Evolutionary conservation across 2,329 filamentous ascomycete genomes (phyloP).

Genomic region (Sclerotinia subarctica): DNA sequence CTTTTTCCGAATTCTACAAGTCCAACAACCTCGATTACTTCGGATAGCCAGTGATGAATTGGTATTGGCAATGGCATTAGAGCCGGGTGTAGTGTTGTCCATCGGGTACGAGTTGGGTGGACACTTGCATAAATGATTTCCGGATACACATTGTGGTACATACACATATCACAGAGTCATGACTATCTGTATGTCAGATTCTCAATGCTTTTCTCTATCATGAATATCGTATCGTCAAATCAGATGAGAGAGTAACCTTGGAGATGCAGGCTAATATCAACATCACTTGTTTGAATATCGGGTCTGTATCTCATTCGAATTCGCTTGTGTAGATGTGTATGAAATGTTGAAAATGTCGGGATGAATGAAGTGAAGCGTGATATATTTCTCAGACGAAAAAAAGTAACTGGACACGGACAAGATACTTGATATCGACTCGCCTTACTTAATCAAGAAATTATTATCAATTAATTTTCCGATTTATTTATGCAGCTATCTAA

Average conservation of each 20-base stretch:
- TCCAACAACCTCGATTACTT: conserved; percentile 54
- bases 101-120: background rate
- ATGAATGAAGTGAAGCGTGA: background rate
- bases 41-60: conserved; percentile 15
- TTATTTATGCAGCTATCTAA: background rate
- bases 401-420: conserved; percentile 13
- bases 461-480: background rate
- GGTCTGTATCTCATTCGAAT: background rate
- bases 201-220: background rate
- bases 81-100: background rate
- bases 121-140: conserved; percentile 7
- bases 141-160: conserved; percentile 6
- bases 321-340: background rate
- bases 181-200: background rate
- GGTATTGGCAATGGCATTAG: background rate
- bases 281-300: background rate
- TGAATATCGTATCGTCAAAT: background rate
- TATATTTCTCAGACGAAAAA: background rate
- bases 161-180: background rate
- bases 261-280: background rate
- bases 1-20: conserved; percentile 60
- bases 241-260: no score
- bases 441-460: background rate
- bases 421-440: background rate
- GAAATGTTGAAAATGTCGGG: no score